Percentiles rank a stretch among this genome's conserved stretches.
These are phyloP conservation scores for Mallotus japonicus DNA, from an alignment of 441 rosid genomes.

Conservation along the genomic window DNA sequence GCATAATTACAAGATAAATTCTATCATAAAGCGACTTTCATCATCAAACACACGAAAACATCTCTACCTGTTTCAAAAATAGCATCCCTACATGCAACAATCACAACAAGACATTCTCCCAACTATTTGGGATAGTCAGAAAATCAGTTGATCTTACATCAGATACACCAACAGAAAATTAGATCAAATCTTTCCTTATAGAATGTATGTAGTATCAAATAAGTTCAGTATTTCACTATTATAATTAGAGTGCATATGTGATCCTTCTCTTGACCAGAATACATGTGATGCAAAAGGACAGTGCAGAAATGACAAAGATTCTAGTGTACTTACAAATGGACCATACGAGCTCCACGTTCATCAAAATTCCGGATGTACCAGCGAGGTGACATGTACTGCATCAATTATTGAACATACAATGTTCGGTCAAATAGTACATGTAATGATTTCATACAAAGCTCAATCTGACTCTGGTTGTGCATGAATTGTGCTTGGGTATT, in stretches of 20 bases:
- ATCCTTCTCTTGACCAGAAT: not conserved
- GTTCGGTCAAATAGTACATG: not conserved
- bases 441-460: not conserved
- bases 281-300: conserved; percentile 7
- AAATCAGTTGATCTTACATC: not conserved
- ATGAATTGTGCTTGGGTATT: not conserved
- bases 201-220: not conserved
- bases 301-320: conserved; percentile 7
- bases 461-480: not conserved
- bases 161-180: not conserved
- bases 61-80: not conserved
- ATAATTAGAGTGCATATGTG: not conserved
- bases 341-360: conserved; percentile 56
- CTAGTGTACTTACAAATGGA: conserved; percentile 71
- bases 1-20: not conserved
- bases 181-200: not conserved
- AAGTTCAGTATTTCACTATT: conserved; percentile 5
- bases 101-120: not conserved
- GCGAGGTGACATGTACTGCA: conserved; percentile 78
- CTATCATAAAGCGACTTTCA: not conserved
- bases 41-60: conserved; percentile 9
- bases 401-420: conserved; percentile 20
- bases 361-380: conserved; percentile 87
- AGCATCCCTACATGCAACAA: not conserved
- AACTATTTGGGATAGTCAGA: not conserved